phyloP scores from a whole-genome alignment of 192 early-diverging fungal genomes.

The Cetraspora pellucida region DNA sequence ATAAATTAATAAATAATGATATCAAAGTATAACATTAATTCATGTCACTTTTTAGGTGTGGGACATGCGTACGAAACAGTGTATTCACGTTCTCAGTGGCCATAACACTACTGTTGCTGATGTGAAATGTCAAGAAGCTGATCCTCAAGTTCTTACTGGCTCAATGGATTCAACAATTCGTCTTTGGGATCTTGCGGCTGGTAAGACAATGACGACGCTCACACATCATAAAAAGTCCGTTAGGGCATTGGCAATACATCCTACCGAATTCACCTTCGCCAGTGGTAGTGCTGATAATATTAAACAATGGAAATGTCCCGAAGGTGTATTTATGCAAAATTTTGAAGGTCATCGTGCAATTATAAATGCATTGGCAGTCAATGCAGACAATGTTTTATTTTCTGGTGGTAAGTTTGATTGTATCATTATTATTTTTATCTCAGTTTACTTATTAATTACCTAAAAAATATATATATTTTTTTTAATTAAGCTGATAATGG shows the following conservation, averaged over 20 bases:
- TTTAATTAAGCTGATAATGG: conserved; percentile 81
- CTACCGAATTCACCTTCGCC: conserved; percentile 92
- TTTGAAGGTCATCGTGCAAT: conserved; percentile 86
- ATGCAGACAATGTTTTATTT: conserved; percentile 91
- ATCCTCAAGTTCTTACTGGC: conserved; percentile 94
- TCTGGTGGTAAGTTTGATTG: conserved; percentile 72
- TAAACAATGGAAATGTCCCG: conserved; percentile 96
- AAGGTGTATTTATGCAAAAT: conserved; percentile 94
- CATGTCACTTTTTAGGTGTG: conserved; percentile 66
- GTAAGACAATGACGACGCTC: conserved; percentile 89
- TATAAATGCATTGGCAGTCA: conserved; percentile 87
- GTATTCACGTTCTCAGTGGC: conserved; percentile 86
- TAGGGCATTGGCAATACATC: conserved; percentile 88
- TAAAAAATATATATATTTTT: not conserved
- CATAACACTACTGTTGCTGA: conserved; percentile 86
- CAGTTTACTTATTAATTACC: not conserved
- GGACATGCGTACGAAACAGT: conserved; percentile 98
- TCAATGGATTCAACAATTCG: conserved; percentile 92
- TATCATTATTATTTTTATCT: conserved; percentile 17
- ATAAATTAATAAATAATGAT: not conserved
- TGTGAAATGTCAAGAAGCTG: conserved; percentile 90
- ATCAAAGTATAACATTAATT: not conserved
- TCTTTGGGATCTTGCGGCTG: conserved; percentile 97
- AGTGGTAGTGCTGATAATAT: conserved; percentile 89
- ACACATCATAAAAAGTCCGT: conserved; percentile 99